Evolutionary conservation across 1,139 yeast genomes (phyloP).

Genomic region (Yamadazyma dushanensis): DNA sequence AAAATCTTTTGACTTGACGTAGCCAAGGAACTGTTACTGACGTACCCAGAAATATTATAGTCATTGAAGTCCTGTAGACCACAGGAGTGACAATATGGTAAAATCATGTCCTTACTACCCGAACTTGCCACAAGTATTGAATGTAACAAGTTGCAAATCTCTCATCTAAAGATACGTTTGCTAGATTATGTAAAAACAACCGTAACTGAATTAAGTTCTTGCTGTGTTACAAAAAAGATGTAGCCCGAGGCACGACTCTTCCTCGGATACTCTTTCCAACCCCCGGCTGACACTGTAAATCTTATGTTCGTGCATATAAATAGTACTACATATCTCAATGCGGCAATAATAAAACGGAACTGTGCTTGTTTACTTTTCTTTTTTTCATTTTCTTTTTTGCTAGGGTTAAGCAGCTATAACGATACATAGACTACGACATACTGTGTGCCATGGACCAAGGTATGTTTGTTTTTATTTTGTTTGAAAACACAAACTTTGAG

Average conservation of each 20-base stretch:
- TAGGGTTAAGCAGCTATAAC: too few relatives aligned
- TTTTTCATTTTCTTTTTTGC: background rate
- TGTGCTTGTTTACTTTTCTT: background rate
- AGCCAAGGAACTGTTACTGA: constrained; percentile 1
- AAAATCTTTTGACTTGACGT: background rate
- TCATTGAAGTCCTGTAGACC: constrained; percentile 11
- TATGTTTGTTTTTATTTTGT: too few relatives aligned
- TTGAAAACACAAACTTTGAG: too few relatives aligned
- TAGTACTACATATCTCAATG: background rate
- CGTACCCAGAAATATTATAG: constrained; percentile 6
- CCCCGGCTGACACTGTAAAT: constrained; percentile 1
- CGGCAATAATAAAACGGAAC: background rate
- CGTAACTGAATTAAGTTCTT: background rate
- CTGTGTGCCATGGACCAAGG: too few relatives aligned
- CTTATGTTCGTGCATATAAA: background rate
- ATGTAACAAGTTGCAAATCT: too few relatives aligned
- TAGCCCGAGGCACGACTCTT: background rate
- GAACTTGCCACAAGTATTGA: too few relatives aligned
- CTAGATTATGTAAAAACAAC: constrained; percentile 1
- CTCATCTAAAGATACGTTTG: too few relatives aligned
- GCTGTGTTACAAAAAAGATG: background rate
- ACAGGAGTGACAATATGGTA: constrained; percentile 9
- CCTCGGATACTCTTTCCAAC: background rate
- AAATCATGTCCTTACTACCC: background rate
- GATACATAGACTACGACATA: too few relatives aligned